Evolutionary conservation across 2,329 filamentous ascomycete genomes (phyloP).

Genomic region (Nigrograna mackinnonii): DNA sequence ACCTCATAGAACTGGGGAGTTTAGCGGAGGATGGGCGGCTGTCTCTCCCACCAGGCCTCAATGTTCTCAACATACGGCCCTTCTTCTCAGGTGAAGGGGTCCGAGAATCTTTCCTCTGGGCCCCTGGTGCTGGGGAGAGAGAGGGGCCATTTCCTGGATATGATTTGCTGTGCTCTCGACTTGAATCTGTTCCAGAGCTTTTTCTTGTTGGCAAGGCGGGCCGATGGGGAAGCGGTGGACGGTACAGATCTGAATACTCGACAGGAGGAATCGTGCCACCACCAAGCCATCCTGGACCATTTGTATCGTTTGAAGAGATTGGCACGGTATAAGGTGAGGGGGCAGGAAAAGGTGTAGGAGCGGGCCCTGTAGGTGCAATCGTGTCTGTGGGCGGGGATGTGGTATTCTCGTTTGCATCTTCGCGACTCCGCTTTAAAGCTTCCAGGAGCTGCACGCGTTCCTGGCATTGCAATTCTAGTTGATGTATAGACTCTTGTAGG

Average conservation of each 20-base stretch:
- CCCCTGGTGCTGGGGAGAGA: conserved; percentile 37
- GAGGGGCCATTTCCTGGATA: conserved; percentile 23
- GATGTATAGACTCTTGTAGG: conserved; percentile 76
- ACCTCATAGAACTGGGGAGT: conserved; percentile 48
- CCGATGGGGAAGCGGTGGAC: conserved; percentile 66
- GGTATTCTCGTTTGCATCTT: conserved; percentile 51
- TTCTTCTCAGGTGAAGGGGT: conserved; percentile 67
- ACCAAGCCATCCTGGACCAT: conserved; percentile 65
- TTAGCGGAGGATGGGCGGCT: conserved; percentile 51
- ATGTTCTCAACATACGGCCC: conserved; percentile 59
- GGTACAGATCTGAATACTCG: conserved; percentile 79
- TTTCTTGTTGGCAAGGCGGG: conserved; percentile 52
- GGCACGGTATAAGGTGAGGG: too few species aligned
- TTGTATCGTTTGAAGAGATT: conserved; percentile 15
- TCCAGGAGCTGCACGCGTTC: conserved; percentile 89
- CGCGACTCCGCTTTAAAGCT: conserved; percentile 70
- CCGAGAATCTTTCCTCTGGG: conserved; percentile 52
- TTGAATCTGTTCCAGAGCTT: conserved; percentile 44
- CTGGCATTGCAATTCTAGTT: conserved; percentile 89
- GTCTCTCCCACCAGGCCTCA: conserved; percentile 50
- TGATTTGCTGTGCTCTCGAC: conserved; percentile 23
- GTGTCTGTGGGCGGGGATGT: conserved; percentile 13
- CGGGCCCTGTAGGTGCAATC: conserved; percentile 8
- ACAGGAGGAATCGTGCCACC: conserved; percentile 81
- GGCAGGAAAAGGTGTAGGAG: conserved; percentile 25